Percentiles rank a stretch among this genome's conserved stretches.
Evolutionary conservation across 176 grass and related monocot species (phyloP).

Genomic region (Panicum miliaceum): DNA sequence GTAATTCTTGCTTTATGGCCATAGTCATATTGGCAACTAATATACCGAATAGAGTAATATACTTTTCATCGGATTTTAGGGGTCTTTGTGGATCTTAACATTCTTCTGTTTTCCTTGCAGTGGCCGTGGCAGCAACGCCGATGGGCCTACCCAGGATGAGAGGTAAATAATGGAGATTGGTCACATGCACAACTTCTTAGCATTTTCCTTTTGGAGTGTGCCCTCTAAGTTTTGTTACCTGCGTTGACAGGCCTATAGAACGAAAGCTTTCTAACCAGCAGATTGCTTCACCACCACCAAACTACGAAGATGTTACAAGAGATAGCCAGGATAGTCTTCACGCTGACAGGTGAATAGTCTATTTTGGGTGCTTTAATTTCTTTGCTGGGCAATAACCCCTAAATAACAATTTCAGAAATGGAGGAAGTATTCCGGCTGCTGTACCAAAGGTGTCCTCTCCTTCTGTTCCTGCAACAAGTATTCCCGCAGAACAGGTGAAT

Average conservation of each 20-base stretch:
- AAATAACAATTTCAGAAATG: slow-evolving; percentile 63
- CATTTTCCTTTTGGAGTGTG: slow-evolving; percentile 15
- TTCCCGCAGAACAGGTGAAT: slow-evolving; percentile 35
- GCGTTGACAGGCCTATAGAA: slow-evolving; percentile 61
- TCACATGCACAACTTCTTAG: slow-evolving; percentile 26
- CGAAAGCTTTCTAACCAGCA: slow-evolving; percentile 75
- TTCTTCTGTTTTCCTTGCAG: slow-evolving; percentile 45
- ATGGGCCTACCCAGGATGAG: slow-evolving; percentile 66
- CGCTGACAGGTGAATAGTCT: slow-evolving; percentile 54
- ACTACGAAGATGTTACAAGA: slow-evolving; percentile 73
- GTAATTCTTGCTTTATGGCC: not conserved
- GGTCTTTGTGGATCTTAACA: slow-evolving; percentile 30
- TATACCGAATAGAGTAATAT: slow-evolving; percentile 8
- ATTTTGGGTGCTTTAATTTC: slow-evolving; percentile 29
- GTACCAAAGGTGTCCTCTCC: slow-evolving; percentile 47
- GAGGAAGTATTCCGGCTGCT: slow-evolving; percentile 52
- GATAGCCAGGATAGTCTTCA: slow-evolving; percentile 59
- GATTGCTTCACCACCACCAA: slow-evolving; percentile 78
- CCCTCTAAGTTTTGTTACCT: slow-evolving; percentile 20
- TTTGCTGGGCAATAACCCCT: slow-evolving; percentile 17
- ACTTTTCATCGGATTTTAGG: not conserved
- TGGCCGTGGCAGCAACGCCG: slow-evolving; percentile 66
- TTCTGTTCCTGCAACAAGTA: slow-evolving; percentile 35
- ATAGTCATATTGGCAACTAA: not conserved
- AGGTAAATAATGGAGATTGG: slow-evolving; percentile 56